Conservation (phyloP, 495 filamentous ascomycete species). For the Staphylotrichum tortipilum region DNA sequence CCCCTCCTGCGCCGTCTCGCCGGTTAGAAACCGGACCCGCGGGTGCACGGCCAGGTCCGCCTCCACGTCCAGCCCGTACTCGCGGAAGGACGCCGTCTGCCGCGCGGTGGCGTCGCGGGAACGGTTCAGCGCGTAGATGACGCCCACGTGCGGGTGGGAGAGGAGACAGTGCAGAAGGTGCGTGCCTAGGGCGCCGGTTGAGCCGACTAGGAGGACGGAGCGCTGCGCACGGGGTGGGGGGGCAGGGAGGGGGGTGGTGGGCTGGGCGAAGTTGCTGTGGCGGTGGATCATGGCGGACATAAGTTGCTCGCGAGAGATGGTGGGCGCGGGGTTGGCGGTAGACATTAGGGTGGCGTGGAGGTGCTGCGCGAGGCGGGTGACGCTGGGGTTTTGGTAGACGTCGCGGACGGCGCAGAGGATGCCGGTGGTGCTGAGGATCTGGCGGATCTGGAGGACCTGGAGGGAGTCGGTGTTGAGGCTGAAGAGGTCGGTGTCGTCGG, state of each 20-base stretch:
- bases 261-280: neutral
- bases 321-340: no score
- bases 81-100: no score
- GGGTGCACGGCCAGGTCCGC: no score
- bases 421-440: neutral
- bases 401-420: neutral
- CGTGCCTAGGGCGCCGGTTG: neutral
- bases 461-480: neutral
- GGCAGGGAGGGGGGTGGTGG: neutral
- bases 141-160: neutral
- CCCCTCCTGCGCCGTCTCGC: no score
- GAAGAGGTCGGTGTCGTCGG: constrained; percentile 4
- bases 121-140: neutral
- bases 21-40: no score
- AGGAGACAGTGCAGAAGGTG: neutral
- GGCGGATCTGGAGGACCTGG: neutral
- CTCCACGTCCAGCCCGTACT: no score
- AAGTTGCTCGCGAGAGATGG: neutral
- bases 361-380: neutral
- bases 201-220: neutral
- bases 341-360: no score
- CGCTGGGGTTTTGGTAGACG: constrained; percentile 6
- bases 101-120: no score
- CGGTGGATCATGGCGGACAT: constrained; percentile 1
- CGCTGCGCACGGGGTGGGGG: neutral